Base-by-base conservation (phyloP, 2,329 filamentous ascomycete species). In the Fusarium sp. region DNA sequence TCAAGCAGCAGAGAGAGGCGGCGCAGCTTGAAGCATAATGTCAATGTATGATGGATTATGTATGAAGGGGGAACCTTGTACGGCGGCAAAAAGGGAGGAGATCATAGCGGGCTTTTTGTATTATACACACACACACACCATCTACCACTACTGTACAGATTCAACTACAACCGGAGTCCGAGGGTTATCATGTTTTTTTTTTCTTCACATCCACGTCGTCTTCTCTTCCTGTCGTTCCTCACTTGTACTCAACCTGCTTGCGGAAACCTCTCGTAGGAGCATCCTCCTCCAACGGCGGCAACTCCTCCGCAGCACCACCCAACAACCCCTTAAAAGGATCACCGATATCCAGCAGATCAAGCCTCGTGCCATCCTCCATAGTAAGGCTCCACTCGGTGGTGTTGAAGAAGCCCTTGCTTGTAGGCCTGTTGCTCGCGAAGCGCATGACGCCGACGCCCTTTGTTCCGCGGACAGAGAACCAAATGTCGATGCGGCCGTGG, bases 321-420 rank as follows among this genome's bases (percentile, higher is more conserved):
- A 82, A 76, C 56, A 86, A 79, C 14, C 80, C 84, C 73, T 78
- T 81, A 77, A 96, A 93, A 42, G 92, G 91, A 83, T 96, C 85
- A 64, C 81, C 83, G 4, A 86, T 88, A 72, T 92, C 89, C 68
- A 97, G 84, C 78, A 99, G 80, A 76, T 96, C 90, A 70, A 97
- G 80, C 77, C 80, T 83, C 44, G 70, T 72, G 40, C 86, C 86
- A 70, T 90, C 87, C 56, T 83, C 83, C 67, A 87, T 89, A 78
- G 90, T 88, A 74, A 99, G 82, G 77, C 90, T 96, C 94, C 95
- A 99, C 83, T 94, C 92, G 62, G 90, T 87, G 34, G 96, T 99
- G 82, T 93, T 90, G 80, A 97, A 98, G 83, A 87, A 80, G 36
- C 83, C 84, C 73, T 87, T 86, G 62, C 83, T 72, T 7, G 80